A percentile compares a stretch with the other conserved stretches of the same genome.
phyloP scores from a whole-genome alignment of 352 stramenopile species.

The Phytophthora ohioensis region DNA sequence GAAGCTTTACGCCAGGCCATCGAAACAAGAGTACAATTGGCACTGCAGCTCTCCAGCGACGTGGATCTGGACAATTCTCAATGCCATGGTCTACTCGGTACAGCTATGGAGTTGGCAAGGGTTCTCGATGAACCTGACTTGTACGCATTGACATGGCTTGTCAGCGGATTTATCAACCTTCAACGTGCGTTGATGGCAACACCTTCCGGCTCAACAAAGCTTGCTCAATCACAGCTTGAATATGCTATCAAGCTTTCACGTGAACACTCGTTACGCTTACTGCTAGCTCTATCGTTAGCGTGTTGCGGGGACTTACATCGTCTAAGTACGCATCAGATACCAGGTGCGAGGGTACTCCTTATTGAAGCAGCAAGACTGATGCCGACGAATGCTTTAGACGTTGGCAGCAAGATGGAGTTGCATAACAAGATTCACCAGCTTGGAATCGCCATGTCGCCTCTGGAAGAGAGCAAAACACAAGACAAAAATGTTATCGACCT shows the following conservation, averaged over 20 bases:
- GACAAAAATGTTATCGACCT: slow-evolving; percentile 38
- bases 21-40: slow-evolving; percentile 50
- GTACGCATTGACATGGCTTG: slow-evolving; percentile 52
- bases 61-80: slow-evolving; percentile 36
- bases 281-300: slow-evolving; percentile 47
- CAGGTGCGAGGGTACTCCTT: slow-evolving; percentile 29
- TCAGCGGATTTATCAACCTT: slow-evolving; percentile 56
- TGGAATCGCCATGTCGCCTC: slow-evolving; percentile 12
- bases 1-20: slow-evolving; percentile 49
- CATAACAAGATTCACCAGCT: slow-evolving; percentile 52
- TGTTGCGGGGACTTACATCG: slow-evolving; percentile 47
- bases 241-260: slow-evolving; percentile 43
- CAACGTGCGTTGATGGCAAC: slow-evolving; percentile 27
- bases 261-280: slow-evolving; percentile 46
- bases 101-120: slow-evolving; percentile 47
- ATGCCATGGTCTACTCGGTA: slow-evolving; percentile 45
- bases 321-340: slow-evolving; percentile 16
- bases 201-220: slow-evolving; percentile 6
- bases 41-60: slow-evolving; percentile 51
- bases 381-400: slow-evolving; percentile 38
- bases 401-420: slow-evolving; percentile 52
- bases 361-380: slow-evolving; percentile 47
- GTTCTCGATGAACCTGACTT: slow-evolving; percentile 59
- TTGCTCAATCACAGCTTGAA: slow-evolving; percentile 44
- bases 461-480: slow-evolving; percentile 23